Evolutionary conservation across 768 basidiomycete genomes (phyloP), one percentile per base, ranked within the genome.

Genomic region (Boletus tomentosulus): DNA sequence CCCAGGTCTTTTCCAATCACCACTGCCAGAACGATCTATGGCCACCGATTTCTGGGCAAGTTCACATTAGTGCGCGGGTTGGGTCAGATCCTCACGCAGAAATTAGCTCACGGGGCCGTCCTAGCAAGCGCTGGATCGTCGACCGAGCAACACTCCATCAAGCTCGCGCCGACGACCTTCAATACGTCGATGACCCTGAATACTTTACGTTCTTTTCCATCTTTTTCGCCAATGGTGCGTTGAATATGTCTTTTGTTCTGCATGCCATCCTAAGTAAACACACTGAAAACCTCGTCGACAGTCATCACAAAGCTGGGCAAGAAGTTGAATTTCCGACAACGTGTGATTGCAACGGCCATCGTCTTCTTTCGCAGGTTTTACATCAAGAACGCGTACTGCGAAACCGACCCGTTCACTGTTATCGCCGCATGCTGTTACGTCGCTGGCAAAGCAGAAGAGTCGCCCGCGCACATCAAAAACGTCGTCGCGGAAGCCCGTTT

Each of bases 351-450:
- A 3, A 98, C 94, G 1, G 93, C 96, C 24, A 92, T 87, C 46
- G 87, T 98, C 38, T 98, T 92, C 73, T 97, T 98, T 71, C 84
- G 90, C 35, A 78, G 97, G n/a, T 98, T 98, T 73, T 99, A 98
- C 70, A 74, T 96, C 62, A 96, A 96, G 75, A 98, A 96, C 67
- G 79, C 85, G 8, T 96, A 94, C 66, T 93, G 90, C 74, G 94
- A 97, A 67, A 98, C 96, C 0, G 97, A 98, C 59, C 93, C 93
- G 0, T 94, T 91, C 62, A 77, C 95, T 53, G 94, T 98, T 47
- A 84, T 94, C 42, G 85, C 93, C 0, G 92, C 94, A 0, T 99
- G 96, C 71, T 86, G 87, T 59, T 98, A 98, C 70, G 87, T 98
- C 33, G 95, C 96, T 9, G 92, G 95, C 0, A 99, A 99, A 69